Conservation (phyloP, 2,329 filamentous ascomycete species). For the Colletotrichum sp. region DNA sequence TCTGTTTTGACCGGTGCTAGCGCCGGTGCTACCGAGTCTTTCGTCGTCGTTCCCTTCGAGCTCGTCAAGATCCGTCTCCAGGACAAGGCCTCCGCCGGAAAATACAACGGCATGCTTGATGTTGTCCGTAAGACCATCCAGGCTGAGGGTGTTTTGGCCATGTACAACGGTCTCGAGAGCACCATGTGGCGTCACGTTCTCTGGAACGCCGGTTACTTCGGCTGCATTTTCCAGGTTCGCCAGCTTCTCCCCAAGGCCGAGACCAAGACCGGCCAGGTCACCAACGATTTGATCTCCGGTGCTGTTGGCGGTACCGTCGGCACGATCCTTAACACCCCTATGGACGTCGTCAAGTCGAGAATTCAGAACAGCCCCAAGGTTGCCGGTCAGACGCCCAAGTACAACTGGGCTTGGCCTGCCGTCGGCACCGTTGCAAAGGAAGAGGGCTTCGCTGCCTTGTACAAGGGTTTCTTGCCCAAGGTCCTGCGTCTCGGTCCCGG, state of each 20-base stretch:
- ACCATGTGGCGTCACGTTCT: slow-evolving; percentile 91
- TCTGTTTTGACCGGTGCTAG: slow-evolving; percentile 93
- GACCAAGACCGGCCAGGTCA: slow-evolving; percentile 80
- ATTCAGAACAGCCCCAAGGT: slow-evolving; percentile 94
- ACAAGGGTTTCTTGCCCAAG: slow-evolving; percentile 98
- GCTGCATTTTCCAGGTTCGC: slow-evolving; percentile 97
- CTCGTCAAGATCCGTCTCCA: slow-evolving; percentile 98
- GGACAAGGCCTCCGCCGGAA: slow-evolving; percentile 90
- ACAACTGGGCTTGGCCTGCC: slow-evolving; percentile 97
- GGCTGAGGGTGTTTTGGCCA: slow-evolving; percentile 81
- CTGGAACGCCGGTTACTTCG: slow-evolving; percentile 97
- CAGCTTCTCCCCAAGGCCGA: slow-evolving; percentile 80
- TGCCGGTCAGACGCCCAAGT: slow-evolving; percentile 84
- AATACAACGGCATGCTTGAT: slow-evolving; percentile 84
- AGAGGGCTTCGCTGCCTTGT: slow-evolving; percentile 89
- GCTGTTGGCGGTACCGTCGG: slow-evolving; percentile 85
- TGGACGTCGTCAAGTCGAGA: slow-evolving; percentile 97
- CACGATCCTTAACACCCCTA: slow-evolving; percentile 91
- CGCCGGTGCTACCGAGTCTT: slow-evolving; percentile 92
- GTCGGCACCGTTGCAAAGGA: slow-evolving; percentile 88
- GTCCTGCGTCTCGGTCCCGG: slow-evolving; percentile 62
- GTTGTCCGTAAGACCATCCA: slow-evolving; percentile 82
- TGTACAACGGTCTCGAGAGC: slow-evolving; percentile 97
- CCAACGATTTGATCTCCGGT: slow-evolving; percentile 88
- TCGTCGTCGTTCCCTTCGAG: slow-evolving; percentile 98